Conservation (phyloP, 768 basidiomycete genomes). For the Suillus decipiens region DNA sequence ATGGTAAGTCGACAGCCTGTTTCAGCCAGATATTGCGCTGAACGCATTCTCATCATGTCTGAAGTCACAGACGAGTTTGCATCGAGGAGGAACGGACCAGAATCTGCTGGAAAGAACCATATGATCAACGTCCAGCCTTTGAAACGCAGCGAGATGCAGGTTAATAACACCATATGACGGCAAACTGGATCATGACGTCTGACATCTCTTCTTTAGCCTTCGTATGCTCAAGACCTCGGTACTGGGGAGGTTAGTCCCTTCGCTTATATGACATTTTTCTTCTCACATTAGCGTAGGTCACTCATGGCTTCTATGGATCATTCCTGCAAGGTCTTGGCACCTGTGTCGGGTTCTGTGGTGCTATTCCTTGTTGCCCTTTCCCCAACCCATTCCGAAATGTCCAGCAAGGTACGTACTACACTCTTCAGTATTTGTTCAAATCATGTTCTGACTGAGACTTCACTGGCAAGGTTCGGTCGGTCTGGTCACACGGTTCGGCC, state of each 20-base stretch:
- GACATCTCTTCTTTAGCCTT: constrained; percentile 53
- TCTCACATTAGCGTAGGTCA: constrained; percentile 46
- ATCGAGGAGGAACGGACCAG: constrained; percentile 33
- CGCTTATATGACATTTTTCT: neutral
- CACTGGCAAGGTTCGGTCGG: constrained; percentile 72
- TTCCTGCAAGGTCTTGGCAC: constrained; percentile 71
- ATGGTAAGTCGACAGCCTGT: constrained; percentile 46
- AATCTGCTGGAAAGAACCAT: constrained; percentile 31
- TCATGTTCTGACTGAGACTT: constrained; percentile 21
- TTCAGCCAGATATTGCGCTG: neutral
- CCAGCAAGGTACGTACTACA: constrained; percentile 61
- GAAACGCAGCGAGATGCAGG: constrained; percentile 88
- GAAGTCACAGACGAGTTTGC: constrained; percentile 67
- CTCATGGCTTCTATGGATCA: constrained; percentile 86
- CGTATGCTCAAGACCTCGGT: constrained; percentile 90
- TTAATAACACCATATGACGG: constrained; percentile 28
- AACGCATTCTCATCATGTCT: constrained; percentile 19
- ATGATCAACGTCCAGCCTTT: constrained; percentile 84
- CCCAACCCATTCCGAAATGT: constrained; percentile 89
- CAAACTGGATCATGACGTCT: neutral
- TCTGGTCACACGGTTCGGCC: constrained; percentile 88
- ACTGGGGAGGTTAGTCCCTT: constrained; percentile 47
- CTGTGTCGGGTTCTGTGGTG: constrained; percentile 67
- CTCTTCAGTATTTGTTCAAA: neutral
- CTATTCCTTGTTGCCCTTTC: constrained; percentile 80